Percentiles rank a stretch among this genome's conserved stretches.
These are phyloP conservation scores for Diaporthe citrichinensis DNA, from an alignment of 2,329 filamentous ascomycete species.

Conservation along the genomic window DNA sequence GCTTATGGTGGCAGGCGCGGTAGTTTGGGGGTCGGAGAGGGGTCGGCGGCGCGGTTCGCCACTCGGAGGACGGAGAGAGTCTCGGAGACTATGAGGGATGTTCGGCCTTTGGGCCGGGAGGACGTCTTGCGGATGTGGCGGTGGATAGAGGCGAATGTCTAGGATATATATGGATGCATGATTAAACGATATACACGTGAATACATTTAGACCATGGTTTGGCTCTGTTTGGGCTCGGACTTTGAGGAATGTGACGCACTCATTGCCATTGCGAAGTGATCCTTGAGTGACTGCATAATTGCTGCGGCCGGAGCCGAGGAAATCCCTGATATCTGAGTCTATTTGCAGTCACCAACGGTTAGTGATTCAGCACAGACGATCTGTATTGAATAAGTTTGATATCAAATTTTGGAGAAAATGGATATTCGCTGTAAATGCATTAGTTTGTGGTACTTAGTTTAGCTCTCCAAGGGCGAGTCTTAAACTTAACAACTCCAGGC, in stretches of 20 bases:
- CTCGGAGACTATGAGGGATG: slow-evolving; percentile 52
- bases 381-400: too few species aligned
- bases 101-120: slow-evolving; percentile 52
- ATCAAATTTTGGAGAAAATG: too few species aligned
- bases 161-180: not conserved
- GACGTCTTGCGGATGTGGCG: slow-evolving; percentile 50
- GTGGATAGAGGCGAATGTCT: slow-evolving; percentile 49
- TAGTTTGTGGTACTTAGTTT: too few species aligned
- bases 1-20: slow-evolving; percentile 49
- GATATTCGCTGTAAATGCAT: too few species aligned
- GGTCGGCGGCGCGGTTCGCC: slow-evolving; percentile 48
- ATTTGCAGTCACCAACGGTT: too few species aligned
- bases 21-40: not conserved
- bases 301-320: too few species aligned
- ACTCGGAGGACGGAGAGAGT: slow-evolving; percentile 50
- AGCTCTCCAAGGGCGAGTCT: too few species aligned
- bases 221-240: too few species aligned
- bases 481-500: too few species aligned
- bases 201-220: not conserved
- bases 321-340: too few species aligned
- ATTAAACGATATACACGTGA: not conserved
- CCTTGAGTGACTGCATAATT: not conserved
- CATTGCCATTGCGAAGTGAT: not conserved
- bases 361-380: too few species aligned
- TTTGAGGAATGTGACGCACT: not conserved